These are phyloP conservation scores for Dryadomyces quercivorus DNA, from an alignment of 2,329 filamentous ascomycete genomes.

Conservation along the genomic window DNA sequence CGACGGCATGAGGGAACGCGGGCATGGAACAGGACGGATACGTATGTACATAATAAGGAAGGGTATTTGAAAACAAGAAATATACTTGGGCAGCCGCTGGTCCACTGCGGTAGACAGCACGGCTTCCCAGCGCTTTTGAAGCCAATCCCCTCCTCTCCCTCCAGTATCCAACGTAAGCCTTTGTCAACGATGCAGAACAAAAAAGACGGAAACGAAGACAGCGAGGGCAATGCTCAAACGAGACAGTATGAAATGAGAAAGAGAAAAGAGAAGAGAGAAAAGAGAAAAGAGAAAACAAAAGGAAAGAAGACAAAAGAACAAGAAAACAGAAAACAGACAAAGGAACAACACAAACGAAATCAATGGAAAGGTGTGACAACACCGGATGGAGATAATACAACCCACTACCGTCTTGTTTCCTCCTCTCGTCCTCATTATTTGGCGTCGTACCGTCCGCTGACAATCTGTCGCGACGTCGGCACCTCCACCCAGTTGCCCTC, in stretches of 20 bases:
- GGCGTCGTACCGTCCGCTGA: slow-evolving; percentile 65
- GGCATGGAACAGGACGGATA: background rate
- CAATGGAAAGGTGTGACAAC: slow-evolving; percentile 10
- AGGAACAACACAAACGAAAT: background rate
- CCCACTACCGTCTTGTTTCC: background rate
- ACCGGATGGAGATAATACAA: background rate
- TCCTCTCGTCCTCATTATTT: slow-evolving; percentile 15
- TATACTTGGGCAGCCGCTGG: background rate
- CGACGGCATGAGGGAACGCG: too few relatives aligned
- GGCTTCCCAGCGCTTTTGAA: background rate
- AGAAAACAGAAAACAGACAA: slow-evolving; percentile 11
- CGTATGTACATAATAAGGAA: background rate
- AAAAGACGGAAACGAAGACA: background rate
- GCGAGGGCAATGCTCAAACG: background rate
- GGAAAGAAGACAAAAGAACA: slow-evolving; percentile 4
- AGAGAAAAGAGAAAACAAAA: slow-evolving; percentile 11
- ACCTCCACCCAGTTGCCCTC: slow-evolving; percentile 51
- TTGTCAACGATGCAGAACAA: background rate
- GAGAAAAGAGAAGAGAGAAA: background rate
- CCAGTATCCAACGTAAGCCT: background rate
- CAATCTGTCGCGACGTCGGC: slow-evolving; percentile 52
- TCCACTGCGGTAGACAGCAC: background rate
- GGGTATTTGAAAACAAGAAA: background rate
- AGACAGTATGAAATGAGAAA: background rate
- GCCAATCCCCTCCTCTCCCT: too few relatives aligned